phyloP scores from a whole-genome alignment of 2,329 filamentous ascomycete species.

The Chrysosporium queenslandicum region DNA sequence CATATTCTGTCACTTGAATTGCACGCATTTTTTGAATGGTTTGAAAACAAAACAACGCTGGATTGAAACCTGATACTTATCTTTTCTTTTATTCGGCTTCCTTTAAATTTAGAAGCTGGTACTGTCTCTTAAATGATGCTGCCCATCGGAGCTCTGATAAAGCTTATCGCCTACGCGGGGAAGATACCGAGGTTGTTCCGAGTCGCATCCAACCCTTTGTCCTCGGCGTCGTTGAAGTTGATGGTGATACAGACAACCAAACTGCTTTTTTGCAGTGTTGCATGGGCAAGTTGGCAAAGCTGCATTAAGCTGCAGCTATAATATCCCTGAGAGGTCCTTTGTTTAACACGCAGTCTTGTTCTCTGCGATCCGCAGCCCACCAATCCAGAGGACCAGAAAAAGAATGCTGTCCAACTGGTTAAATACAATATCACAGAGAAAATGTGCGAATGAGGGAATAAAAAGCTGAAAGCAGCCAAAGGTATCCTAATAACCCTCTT shows the following conservation, averaged over 20 bases:
- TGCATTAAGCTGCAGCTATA: too few relatives aligned
- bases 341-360: too few relatives aligned
- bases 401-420: not conserved
- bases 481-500: not conserved
- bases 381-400: too few relatives aligned
- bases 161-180: not conserved
- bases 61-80: not conserved
- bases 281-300: not conserved
- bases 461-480: not conserved
- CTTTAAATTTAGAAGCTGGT: not conserved
- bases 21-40: slow-evolving; percentile 60
- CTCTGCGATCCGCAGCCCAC: too few relatives aligned
- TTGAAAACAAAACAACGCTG: too few relatives aligned
- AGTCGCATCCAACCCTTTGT: not conserved
- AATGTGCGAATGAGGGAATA: not conserved
- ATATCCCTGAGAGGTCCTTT: too few relatives aligned
- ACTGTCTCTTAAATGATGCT: not conserved
- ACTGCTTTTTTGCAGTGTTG: too few relatives aligned
- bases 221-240: not conserved
- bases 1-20: slow-evolving; percentile 63
- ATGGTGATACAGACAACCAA: not conserved
- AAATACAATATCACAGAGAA: not conserved
- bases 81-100: not conserved
- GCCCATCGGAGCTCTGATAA: not conserved
- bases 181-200: slow-evolving; percentile 2